phyloP scores from a whole-genome alignment of 805 yeast species.

The Hanseniaspora pseudoguilliermondii region DNA sequence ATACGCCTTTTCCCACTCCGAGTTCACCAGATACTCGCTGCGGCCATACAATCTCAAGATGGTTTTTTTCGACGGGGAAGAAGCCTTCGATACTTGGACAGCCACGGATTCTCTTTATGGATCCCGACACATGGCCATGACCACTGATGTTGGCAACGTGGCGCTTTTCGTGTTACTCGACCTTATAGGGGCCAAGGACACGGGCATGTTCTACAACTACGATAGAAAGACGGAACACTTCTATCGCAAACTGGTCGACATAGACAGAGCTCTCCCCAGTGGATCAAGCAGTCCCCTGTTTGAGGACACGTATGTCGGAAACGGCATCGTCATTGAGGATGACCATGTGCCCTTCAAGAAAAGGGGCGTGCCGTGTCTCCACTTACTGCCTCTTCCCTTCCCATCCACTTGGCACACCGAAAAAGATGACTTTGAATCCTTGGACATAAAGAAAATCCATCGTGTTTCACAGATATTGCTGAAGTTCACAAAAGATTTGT shows the following conservation, averaged over 20 bases:
- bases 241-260: slow-evolving; percentile 26
- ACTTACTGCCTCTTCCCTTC: slow-evolving; percentile 40
- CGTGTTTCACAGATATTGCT: slow-evolving; percentile 37
- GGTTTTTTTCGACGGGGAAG: slow-evolving; percentile 51
- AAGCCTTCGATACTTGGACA: slow-evolving; percentile 43
- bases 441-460: slow-evolving; percentile 30
- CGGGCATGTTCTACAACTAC: slow-evolving; percentile 32
- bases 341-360: slow-evolving; percentile 43
- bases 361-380: slow-evolving; percentile 37
- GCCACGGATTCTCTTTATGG: slow-evolving; percentile 44
- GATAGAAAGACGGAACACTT: slow-evolving; percentile 30
- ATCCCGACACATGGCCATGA: slow-evolving; percentile 35
- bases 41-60: slow-evolving; percentile 32
- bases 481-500: slow-evolving; percentile 27
- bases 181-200: slow-evolving; percentile 31
- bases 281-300: neutral
- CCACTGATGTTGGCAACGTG: slow-evolving; percentile 29
- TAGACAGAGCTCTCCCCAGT: slow-evolving; percentile 24
- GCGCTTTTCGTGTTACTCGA: slow-evolving; percentile 39
- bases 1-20: slow-evolving; percentile 16
- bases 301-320: neutral
- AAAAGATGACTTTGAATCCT: slow-evolving; percentile 33
- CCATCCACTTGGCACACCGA: slow-evolving; percentile 44
- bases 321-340: slow-evolving; percentile 26
- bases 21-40: slow-evolving; percentile 10